phyloP scores from a whole-genome alignment of 352 stramenopile genomes.

The Thraustotheca clavata region DNA sequence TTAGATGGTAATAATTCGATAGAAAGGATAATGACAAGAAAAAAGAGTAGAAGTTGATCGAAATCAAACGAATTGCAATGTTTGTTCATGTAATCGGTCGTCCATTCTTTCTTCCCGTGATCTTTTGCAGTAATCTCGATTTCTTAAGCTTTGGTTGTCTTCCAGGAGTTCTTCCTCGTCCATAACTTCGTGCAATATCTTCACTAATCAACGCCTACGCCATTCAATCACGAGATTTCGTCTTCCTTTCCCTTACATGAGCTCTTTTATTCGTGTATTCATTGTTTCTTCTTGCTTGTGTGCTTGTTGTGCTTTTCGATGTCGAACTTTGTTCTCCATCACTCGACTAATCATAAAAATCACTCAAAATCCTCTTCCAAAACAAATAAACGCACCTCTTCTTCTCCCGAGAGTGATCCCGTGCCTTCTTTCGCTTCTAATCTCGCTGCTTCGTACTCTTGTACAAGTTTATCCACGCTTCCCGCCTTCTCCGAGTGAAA shows the following conservation, averaged over 20 bases:
- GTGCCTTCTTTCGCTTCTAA: not conserved
- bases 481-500: not conserved
- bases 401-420: not conserved
- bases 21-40: no score
- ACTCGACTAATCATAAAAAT: slow-evolving; percentile 17
- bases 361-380: no score
- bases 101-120: slow-evolving; percentile 15
- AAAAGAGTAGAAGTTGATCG: no score
- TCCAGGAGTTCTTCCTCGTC: not conserved
- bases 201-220: slow-evolving; percentile 17
- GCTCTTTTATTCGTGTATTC: no score
- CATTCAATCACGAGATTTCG: no score
- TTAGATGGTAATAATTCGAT: no score
- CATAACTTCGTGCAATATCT: not conserved
- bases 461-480: slow-evolving; percentile 4
- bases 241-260: no score
- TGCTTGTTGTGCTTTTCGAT: slow-evolving; percentile 11
- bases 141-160: slow-evolving; percentile 20
- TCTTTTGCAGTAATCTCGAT: slow-evolving; percentile 20
- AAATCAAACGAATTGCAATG: no score
- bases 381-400: not conserved
- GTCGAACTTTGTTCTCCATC: slow-evolving; percentile 5
- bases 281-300: no score
- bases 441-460: slow-evolving; percentile 7
- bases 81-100: no score